These are phyloP conservation scores for Fusarium ambrosium DNA, from an alignment of 2,329 filamentous ascomycete genomes.

Conservation along the genomic window DNA sequence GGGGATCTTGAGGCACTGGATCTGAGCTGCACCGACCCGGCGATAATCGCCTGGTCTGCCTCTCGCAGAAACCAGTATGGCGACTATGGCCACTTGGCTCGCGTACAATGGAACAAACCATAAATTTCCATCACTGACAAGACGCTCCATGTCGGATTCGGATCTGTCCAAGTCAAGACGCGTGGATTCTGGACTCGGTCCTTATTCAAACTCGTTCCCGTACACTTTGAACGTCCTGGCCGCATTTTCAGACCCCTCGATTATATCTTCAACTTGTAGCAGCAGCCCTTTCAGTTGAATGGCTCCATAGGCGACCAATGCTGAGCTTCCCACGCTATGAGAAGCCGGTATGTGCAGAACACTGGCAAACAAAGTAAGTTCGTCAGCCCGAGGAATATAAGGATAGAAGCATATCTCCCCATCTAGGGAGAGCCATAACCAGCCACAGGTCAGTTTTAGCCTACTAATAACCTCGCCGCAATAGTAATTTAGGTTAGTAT, in stretches of 20 bases:
- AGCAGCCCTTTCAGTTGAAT: background rate
- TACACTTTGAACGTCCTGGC: background rate
- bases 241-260: background rate
- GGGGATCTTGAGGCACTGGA: background rate
- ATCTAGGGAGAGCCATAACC: conserved; percentile 11
- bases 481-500: too few relatives aligned
- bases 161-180: background rate
- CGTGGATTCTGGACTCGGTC: background rate
- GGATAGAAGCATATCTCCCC: background rate
- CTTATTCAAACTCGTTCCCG: background rate
- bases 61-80: background rate
- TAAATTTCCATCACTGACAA: background rate
- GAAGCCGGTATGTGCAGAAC: background rate
- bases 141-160: background rate
- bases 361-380: background rate
- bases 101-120: background rate
- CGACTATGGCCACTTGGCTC: background rate
- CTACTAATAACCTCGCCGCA: too few relatives aligned
- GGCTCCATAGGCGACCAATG: background rate
- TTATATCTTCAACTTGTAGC: background rate
- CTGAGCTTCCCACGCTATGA: background rate
- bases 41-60: background rate
- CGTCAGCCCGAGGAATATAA: background rate
- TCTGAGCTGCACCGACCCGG: background rate
- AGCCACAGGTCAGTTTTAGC: background rate